phyloP scores from a whole-genome alignment of 2,329 filamentous ascomycete genomes.

The Incumbomyces lentus region DNA sequence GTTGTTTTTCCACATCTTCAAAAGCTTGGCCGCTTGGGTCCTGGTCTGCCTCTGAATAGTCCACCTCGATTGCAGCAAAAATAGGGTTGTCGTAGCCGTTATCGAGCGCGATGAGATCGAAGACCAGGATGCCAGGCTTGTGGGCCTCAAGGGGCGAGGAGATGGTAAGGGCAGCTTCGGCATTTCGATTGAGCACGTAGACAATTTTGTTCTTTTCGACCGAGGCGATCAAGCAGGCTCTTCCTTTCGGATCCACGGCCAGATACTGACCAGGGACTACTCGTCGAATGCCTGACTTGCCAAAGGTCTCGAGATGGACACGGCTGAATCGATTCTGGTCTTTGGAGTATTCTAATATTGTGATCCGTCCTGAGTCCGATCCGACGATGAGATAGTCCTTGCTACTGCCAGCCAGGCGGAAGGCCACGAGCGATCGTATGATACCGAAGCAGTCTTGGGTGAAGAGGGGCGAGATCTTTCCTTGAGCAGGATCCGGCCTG shows the following conservation, averaged over 20 bases:
- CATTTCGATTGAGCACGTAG: slow-evolving; percentile 92
- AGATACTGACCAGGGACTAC: slow-evolving; percentile 95
- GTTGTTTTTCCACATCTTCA: slow-evolving; percentile 71
- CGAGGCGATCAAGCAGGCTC: slow-evolving; percentile 87
- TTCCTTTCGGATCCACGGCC: slow-evolving; percentile 86
- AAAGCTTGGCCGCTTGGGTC: slow-evolving; percentile 77
- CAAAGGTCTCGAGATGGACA: slow-evolving; percentile 92
- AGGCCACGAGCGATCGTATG: slow-evolving; percentile 77
- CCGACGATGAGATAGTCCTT: slow-evolving; percentile 97
- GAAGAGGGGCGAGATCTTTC: slow-evolving; percentile 74
- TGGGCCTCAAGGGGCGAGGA: slow-evolving; percentile 95
- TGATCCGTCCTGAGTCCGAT: slow-evolving; percentile 89
- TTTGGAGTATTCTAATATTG: slow-evolving; percentile 83
- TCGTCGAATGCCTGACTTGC: slow-evolving; percentile 87
- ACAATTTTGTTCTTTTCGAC: slow-evolving; percentile 99
- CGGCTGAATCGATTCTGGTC: slow-evolving; percentile 78
- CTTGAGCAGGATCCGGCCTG: slow-evolving; percentile 72
- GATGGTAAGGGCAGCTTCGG: slow-evolving; percentile 88
- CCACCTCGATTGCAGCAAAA: slow-evolving; percentile 87
- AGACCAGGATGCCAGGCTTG: slow-evolving; percentile 81
- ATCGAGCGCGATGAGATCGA: slow-evolving; percentile 78
- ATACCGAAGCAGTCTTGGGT: slow-evolving; percentile 96
- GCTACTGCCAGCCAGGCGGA: slow-evolving; percentile 81
- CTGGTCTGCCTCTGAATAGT: slow-evolving; percentile 84
- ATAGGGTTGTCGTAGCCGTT: slow-evolving; percentile 96